Percentiles rank a stretch among this genome's conserved stretches.
Conservation (phyloP, 352 stramenopile species). For the Elongisporangium senticosum region DNA sequence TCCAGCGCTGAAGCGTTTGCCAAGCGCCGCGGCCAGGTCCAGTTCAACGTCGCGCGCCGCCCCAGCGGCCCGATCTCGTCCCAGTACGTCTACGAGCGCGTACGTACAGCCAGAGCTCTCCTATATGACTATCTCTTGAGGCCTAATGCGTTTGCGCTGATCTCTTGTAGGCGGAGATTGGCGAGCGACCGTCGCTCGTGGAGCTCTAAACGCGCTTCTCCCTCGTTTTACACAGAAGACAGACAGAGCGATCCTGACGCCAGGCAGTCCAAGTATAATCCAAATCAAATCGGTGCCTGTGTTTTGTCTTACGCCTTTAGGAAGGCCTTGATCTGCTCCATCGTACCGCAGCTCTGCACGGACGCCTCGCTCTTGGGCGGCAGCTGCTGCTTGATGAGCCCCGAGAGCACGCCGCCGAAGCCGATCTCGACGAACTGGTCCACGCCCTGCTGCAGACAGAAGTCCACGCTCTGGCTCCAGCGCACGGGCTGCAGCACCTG, state of each 20-base stretch:
- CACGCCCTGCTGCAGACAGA: constrained; percentile 41
- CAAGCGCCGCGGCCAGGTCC: constrained; percentile 39
- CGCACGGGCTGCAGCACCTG: constrained; percentile 65
- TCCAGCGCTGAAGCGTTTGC: constrained; percentile 54
- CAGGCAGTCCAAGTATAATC: constrained; percentile 2
- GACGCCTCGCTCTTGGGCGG: constrained; percentile 12
- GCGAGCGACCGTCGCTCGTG: constrained; percentile 53
- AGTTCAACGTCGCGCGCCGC: constrained; percentile 38
- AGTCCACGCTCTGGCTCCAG: constrained; percentile 81
- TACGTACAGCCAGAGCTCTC: constrained; percentile 14
- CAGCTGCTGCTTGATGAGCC: constrained; percentile 71
- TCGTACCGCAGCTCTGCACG: constrained; percentile 47
- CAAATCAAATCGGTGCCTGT: constrained; percentile 1
- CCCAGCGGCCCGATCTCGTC: constrained; percentile 35
- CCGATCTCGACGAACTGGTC: constrained; percentile 67
- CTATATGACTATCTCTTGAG: neutral
- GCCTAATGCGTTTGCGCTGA: neutral
- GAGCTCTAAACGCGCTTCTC: constrained; percentile 10
- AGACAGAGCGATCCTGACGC: neutral
- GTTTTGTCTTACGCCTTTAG: constrained; percentile 8
- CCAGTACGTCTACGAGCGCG: constrained; percentile 46
- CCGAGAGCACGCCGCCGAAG: constrained; percentile 59
- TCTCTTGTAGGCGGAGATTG: constrained; percentile 39
- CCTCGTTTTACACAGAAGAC: neutral
- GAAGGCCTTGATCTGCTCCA: constrained; percentile 48